Evolutionary conservation across 306 rosid species (phyloP), one percentile per base, ranked within the genome.

Genomic region (Comarum palustre): DNA sequence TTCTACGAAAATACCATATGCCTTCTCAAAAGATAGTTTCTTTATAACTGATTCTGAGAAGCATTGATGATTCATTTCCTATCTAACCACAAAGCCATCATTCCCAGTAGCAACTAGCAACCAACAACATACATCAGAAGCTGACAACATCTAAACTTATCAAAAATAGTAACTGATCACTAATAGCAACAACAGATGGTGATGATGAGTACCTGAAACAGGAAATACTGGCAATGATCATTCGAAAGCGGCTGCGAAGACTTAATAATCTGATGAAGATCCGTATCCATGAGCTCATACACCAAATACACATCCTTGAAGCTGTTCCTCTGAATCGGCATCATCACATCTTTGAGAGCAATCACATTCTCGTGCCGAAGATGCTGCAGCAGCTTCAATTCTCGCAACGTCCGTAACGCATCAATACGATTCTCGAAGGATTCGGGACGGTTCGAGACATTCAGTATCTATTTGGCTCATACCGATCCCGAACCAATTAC

Each of bases 251-350:
- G 63, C 66, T 90, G 98, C 8, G 98, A 86, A 47, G 98, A 93
- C 80, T 90, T 93, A 48, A 93, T 85, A 78, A 93, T 90, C 83
- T 90, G 98, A 78, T 93, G 97, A 65, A 93, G 89, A 86, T 93
- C 98, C 4, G 98, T 93, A 81, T 93, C 98, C 98, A 93, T 93
- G 67, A 93, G 97, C 65, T 93, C 98, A 84, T 87, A 93, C 46
- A 93, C 98, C 69, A 90, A 78, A 77, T 93, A 93, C 36, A 93
- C 98, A 84, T 93, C 97, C 85, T 87, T 93, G 76, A 93, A 93
- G 59, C 78, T 87, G 25, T 58, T 82, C 79, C 89, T 84, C 10
- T 90, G 89, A 42, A 79, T 63, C 0, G 97, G 97, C 97, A 89
- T 81, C 98, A 93, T 93, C 47, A 93, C 92, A 71, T 93, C 98